Conservation (phyloP, 805 yeast species). For the Kazachstania viticola region DNA sequence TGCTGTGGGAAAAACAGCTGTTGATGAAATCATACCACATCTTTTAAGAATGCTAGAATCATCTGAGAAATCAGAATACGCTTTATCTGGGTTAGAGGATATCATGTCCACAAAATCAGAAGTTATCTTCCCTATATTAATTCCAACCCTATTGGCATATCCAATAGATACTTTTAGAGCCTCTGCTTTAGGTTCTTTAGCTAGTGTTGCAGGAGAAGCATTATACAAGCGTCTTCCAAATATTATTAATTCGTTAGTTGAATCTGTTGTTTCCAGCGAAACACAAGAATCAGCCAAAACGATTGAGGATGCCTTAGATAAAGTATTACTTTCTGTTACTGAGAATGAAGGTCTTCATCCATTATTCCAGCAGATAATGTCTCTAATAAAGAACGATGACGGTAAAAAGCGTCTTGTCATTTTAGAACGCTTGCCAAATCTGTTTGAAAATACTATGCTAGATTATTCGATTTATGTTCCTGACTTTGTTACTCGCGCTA, state of each 20-base stretch:
- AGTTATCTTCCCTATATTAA: slow-evolving; percentile 83
- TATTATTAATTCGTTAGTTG: slow-evolving; percentile 65
- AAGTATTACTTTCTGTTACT: slow-evolving; percentile 60
- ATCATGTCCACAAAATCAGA: slow-evolving; percentile 86
- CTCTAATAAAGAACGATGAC: slow-evolving; percentile 70
- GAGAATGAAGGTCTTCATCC: slow-evolving; percentile 76
- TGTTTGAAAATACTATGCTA: slow-evolving; percentile 52
- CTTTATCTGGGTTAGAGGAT: slow-evolving; percentile 80
- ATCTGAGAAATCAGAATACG: slow-evolving; percentile 51
- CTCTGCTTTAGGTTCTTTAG: slow-evolving; percentile 74
- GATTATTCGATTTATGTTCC: slow-evolving; percentile 64
- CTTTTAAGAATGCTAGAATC: slow-evolving; percentile 58
- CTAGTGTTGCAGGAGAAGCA: slow-evolving; percentile 82
- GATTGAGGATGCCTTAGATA: slow-evolving; percentile 47
- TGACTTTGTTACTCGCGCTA: slow-evolving; percentile 63
- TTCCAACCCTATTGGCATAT: slow-evolving; percentile 71
- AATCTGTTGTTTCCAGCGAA: slow-evolving; percentile 34
- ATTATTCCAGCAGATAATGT: slow-evolving; percentile 66
- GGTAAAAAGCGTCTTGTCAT: slow-evolving; percentile 48
- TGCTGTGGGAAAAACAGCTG: slow-evolving; percentile 69
- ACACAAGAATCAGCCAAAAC: slow-evolving; percentile 31
- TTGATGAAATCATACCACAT: slow-evolving; percentile 81
- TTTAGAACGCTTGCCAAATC: slow-evolving; percentile 55
- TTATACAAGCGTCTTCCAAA: slow-evolving; percentile 59
- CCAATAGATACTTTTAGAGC: slow-evolving; percentile 82